A percentile compares a stretch with the other conserved stretches of the same genome.
These are phyloP conservation scores for Xylaria grammica DNA, from an alignment of 495 filamentous ascomycete species.

Conservation along the genomic window DNA sequence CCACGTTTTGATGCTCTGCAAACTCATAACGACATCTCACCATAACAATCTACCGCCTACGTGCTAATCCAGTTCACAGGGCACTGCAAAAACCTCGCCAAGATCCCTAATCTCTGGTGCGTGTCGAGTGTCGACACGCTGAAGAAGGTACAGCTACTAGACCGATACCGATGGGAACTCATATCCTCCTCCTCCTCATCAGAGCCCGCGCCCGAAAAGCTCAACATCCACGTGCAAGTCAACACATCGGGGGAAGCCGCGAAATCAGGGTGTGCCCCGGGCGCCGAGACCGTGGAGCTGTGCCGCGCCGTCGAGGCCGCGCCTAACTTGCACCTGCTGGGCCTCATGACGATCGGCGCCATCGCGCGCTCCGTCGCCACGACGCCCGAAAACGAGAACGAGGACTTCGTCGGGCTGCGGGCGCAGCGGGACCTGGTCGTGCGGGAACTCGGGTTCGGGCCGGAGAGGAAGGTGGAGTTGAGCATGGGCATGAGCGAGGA, in stretches of 20 bases:
- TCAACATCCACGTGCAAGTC: constrained; percentile 87
- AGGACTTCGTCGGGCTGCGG: constrained; percentile 77
- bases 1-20: no score
- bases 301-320: constrained; percentile 69
- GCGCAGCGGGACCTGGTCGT: constrained; percentile 69
- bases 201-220: constrained; percentile 41
- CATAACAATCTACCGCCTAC: neutral
- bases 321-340: constrained; percentile 73
- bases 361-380: constrained; percentile 79
- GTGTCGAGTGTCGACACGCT: constrained; percentile 86
- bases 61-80: constrained; percentile 51
- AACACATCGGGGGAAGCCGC: constrained; percentile 90
- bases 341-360: constrained; percentile 96
- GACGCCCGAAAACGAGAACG: constrained; percentile 79
- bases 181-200: constrained; percentile 35
- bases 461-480: constrained; percentile 51
- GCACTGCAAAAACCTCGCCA: constrained; percentile 86
- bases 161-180: constrained; percentile 73
- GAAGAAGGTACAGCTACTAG: constrained; percentile 83
- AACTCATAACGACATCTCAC: neutral
- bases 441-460: constrained; percentile 47
- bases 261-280: constrained; percentile 81
- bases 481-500: constrained; percentile 91
- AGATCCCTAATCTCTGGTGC: constrained; percentile 88
- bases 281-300: constrained; percentile 59